A percentile compares a stretch with the other conserved stretches of the same genome.
Conservation (phyloP, 1,284 basidiomycete genomes). For the Coniferiporia weirii region DNA sequence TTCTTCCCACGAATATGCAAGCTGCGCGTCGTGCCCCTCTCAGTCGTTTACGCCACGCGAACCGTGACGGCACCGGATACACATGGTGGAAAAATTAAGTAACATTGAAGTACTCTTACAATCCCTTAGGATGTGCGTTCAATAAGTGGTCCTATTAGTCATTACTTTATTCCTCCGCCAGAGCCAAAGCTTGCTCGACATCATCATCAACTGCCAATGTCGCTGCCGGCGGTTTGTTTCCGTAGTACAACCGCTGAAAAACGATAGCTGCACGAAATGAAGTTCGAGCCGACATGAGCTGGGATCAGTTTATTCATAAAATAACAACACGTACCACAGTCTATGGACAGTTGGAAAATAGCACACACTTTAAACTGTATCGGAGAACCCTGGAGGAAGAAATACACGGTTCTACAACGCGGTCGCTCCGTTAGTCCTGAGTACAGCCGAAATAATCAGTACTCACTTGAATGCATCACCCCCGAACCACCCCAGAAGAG, state of each 20-base stretch:
- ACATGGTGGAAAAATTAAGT: too few species aligned
- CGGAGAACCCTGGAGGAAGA: slow-evolving; percentile 65
- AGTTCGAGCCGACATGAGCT: slow-evolving; percentile 14
- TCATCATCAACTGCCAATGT: slow-evolving; percentile 57
- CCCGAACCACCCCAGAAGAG: slow-evolving; percentile 75
- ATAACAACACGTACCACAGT: slow-evolving; percentile 49
- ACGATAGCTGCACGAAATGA: slow-evolving; percentile 51
- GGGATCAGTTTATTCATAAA: slow-evolving; percentile 7
- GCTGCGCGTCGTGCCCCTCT: neutral
- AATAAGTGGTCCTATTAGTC: too few species aligned
- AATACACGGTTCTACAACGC: slow-evolving; percentile 62
- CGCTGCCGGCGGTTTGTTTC: slow-evolving; percentile 51
- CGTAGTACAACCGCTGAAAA: slow-evolving; percentile 65
- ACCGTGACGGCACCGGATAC: too few species aligned
- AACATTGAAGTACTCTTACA: too few species aligned
- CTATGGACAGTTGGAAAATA: slow-evolving; percentile 74
- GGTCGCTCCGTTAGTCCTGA: slow-evolving; percentile 3
- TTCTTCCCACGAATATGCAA: neutral
- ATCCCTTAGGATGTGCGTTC: too few species aligned
- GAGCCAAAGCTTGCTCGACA: slow-evolving; percentile 62
- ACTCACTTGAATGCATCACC: slow-evolving; percentile 79
- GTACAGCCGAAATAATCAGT: neutral
- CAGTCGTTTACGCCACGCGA: neutral
- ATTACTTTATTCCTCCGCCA: slow-evolving; percentile 41
- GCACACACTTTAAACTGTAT: slow-evolving; percentile 78